A percentile compares a stretch with the other conserved stretches of the same genome.
Evolutionary conservation across 2,329 filamentous ascomycete genomes (phyloP).

Genomic region (Sphaerulina populicola): DNA sequence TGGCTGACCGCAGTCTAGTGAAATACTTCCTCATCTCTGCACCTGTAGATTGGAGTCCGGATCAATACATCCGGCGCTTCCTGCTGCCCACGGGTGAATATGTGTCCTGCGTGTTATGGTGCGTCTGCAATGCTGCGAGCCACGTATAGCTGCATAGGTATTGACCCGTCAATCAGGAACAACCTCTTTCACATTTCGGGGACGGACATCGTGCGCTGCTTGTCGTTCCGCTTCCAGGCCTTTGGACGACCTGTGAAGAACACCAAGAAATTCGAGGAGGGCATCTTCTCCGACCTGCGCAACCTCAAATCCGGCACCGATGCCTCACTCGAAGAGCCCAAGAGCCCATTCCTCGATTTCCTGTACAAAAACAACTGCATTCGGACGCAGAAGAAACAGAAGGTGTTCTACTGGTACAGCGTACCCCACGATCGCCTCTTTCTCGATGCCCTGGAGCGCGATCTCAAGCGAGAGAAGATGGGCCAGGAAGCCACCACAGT

Average conservation of each 20-base stretch:
- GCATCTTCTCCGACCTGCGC: slow-evolving; percentile 96
- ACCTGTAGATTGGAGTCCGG: slow-evolving; percentile 92
- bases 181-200: slow-evolving; percentile 99
- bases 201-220: slow-evolving; percentile 95
- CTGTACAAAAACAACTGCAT: slow-evolving; percentile 99
- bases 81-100: slow-evolving; percentile 96
- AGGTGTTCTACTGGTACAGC: slow-evolving; percentile 99
- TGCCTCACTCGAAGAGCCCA: slow-evolving; percentile 95
- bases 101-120: slow-evolving; percentile 95
- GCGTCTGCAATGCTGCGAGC: slow-evolving; percentile 24
- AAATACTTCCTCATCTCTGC: slow-evolving; percentile 99
- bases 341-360: slow-evolving; percentile 96
- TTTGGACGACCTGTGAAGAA: slow-evolving; percentile 98
- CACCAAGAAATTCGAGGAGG: slow-evolving; percentile 99
- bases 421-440: slow-evolving; percentile 96
- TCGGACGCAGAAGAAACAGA: slow-evolving; percentile 98
- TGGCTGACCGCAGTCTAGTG: slow-evolving; percentile 50
- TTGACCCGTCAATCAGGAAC: slow-evolving; percentile 52
- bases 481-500: slow-evolving; percentile 94
- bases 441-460: slow-evolving; percentile 91
- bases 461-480: slow-evolving; percentile 99
- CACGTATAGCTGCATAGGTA: slow-evolving; percentile 9
- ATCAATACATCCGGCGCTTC: slow-evolving; percentile 94
- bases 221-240: slow-evolving; percentile 96
- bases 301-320: slow-evolving; percentile 98